Evolutionary conservation across 2,329 filamentous ascomycete genomes (phyloP).

Genomic region (Botrytis galanthina): DNA sequence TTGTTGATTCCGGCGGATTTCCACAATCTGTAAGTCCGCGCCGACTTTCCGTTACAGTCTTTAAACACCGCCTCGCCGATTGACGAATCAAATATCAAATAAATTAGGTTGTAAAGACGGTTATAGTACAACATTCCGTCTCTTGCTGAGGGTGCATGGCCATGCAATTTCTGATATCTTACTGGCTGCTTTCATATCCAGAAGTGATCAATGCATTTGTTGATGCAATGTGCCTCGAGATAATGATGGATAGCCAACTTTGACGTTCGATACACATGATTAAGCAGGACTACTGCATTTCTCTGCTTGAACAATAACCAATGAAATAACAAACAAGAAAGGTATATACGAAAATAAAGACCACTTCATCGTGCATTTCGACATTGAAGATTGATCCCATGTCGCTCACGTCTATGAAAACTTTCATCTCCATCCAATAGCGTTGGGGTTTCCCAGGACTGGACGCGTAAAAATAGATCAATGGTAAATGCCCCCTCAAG

Average conservation of each 20-base stretch:
- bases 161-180: neutral
- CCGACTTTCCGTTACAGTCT: neutral
- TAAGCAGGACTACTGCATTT: neutral
- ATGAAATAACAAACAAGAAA: neutral
- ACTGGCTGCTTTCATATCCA: neutral
- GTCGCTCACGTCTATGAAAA: fast-evolving
- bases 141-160: neutral
- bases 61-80: neutral
- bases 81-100: neutral
- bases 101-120: neutral
- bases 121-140: neutral
- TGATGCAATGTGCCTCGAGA: neutral
- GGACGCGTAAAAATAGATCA: neutral
- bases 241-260: neutral
- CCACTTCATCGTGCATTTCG: neutral
- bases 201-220: neutral
- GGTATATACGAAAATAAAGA: too few species aligned
- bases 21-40: neutral
- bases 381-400: neutral
- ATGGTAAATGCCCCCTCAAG: neutral
- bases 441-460: too few species aligned
- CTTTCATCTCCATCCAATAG: neutral
- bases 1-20: neutral
- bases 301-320: neutral
- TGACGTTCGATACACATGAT: neutral